A percentile compares a stretch with the other conserved stretches of the same genome.
phyloP scores from a whole-genome alignment of 2,329 filamentous ascomycete species.

The Trichoderma sp. region DNA sequence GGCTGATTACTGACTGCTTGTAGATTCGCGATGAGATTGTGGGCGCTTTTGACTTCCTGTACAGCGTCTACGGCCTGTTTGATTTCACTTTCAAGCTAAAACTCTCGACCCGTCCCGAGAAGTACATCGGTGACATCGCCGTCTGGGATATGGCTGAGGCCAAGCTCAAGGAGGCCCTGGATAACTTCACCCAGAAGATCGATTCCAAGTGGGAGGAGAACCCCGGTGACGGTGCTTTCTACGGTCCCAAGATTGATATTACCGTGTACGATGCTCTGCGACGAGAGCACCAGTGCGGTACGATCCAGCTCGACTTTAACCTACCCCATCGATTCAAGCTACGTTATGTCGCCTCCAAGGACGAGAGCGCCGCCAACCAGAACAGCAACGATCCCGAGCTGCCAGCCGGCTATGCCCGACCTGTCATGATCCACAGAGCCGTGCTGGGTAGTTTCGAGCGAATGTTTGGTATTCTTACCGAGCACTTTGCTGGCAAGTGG shows the following conservation, averaged over 20 bases:
- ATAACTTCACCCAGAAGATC: slow-evolving; percentile 67
- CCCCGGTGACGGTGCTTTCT: slow-evolving; percentile 95
- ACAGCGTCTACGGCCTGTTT: slow-evolving; percentile 69
- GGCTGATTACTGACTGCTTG: background rate
- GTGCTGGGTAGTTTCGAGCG: slow-evolving; percentile 72
- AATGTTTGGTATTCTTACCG: slow-evolving; percentile 74
- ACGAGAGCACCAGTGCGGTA: slow-evolving; percentile 66
- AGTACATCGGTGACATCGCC: slow-evolving; percentile 81
- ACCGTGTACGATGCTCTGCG: slow-evolving; percentile 86
- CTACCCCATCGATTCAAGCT: slow-evolving; percentile 56
- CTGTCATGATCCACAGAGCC: slow-evolving; percentile 86
- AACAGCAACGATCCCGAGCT: slow-evolving; percentile 55
- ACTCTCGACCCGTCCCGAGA: slow-evolving; percentile 87
- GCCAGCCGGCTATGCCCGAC: slow-evolving; percentile 72
- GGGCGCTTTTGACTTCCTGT: slow-evolving; percentile 84
- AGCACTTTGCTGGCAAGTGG: slow-evolving; percentile 88
- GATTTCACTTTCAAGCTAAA: slow-evolving; percentile 82
- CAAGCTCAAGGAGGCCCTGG: slow-evolving; percentile 76
- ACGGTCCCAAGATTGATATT: slow-evolving; percentile 98
- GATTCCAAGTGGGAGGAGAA: slow-evolving; percentile 85
- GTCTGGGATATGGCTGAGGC: slow-evolving; percentile 89
- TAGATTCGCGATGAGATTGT: slow-evolving; percentile 61
- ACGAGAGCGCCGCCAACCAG: slow-evolving; percentile 45
- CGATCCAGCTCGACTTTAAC: slow-evolving; percentile 93
- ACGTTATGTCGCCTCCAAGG: slow-evolving; percentile 56